Base-by-base conservation (phyloP, 495 filamentous ascomycete species). In the Hyaloscypha finlandica region DNA sequence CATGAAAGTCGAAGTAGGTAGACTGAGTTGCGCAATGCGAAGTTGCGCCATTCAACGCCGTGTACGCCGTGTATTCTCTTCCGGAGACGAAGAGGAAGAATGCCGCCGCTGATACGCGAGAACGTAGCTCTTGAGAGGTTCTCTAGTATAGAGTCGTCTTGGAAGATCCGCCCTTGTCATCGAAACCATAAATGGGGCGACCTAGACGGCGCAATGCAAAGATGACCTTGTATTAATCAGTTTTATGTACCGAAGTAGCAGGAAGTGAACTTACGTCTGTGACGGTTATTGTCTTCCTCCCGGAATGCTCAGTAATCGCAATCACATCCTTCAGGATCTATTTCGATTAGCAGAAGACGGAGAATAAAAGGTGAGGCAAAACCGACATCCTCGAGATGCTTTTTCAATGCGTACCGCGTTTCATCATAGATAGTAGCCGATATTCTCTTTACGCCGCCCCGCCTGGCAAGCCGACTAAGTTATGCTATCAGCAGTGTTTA, bases 401-500 rank as follows among this genome's bases (percentile, higher is more conserved):
- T 67, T 35, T 84, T 87, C 2, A 96, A 33, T 0, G 79, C 85
- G 0, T 20, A 20, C 0, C 93, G 81, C 0, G 84, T 77, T 0
- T 92, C 89, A 0, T 92, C 83, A 73, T 97, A 96, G n/a, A 96
- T 89, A 0, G 59, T 67, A 0, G 70, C 81, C 0, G 86, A 89
- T 20, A 96, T 92, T 0, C 92, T 79, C 68, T 91, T 90, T 6
- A 95, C 85, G 0, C 92, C 92, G 4, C 92, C 92, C 20, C 92
- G 86, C 2, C 92, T 85, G 5, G 92, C 92, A 4, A 96, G 80
- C 61, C 92, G 90, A 56, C 91, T 94, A 60, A 65, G 69, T 65
- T 14, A 48, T 57, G 31, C 52, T 12, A 30, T 62, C 25, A 29
- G 45, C 60, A 22, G 19, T 30, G 20, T 19, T 51, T 12, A 11